These are phyloP conservation scores for Solanum arcanum DNA, from an alignment of 257 asterid genomes.

Conservation along the genomic window DNA sequence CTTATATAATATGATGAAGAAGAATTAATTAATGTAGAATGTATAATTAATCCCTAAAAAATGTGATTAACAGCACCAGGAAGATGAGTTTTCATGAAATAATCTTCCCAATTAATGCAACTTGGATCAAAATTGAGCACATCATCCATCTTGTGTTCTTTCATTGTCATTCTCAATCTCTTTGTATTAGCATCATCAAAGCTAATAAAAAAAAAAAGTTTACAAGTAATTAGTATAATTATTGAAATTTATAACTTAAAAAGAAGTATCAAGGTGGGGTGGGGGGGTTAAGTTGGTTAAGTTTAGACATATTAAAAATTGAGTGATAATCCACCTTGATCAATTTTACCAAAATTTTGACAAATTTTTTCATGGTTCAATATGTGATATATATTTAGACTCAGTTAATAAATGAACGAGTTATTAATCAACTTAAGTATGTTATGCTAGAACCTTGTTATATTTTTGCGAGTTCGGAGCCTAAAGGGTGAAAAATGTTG, in stretches of 20 bases:
- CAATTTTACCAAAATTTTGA: background rate
- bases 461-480: too few species aligned
- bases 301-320: too few species aligned
- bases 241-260: background rate
- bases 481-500: too few species aligned
- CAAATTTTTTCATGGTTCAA: background rate
- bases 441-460: too few species aligned
- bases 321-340: background rate
- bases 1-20: background rate
- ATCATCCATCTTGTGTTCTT: constrained; percentile 10
- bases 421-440: background rate
- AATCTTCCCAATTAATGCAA: constrained; percentile 45
- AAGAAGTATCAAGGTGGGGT: too few species aligned
- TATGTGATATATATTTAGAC: too few species aligned
- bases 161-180: constrained; percentile 18
- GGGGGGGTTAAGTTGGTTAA: too few species aligned
- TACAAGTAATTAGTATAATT: background rate
- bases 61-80: constrained; percentile 38
- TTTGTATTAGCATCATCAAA: constrained; percentile 55
- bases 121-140: constrained; percentile 38
- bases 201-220: background rate
- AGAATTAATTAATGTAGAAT: background rate
- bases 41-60: constrained; percentile 1
- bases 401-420: background rate
- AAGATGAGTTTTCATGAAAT: constrained; percentile 39